Conservation (phyloP, 345 rosid species). For the Schrenkiella parvula region DNA sequence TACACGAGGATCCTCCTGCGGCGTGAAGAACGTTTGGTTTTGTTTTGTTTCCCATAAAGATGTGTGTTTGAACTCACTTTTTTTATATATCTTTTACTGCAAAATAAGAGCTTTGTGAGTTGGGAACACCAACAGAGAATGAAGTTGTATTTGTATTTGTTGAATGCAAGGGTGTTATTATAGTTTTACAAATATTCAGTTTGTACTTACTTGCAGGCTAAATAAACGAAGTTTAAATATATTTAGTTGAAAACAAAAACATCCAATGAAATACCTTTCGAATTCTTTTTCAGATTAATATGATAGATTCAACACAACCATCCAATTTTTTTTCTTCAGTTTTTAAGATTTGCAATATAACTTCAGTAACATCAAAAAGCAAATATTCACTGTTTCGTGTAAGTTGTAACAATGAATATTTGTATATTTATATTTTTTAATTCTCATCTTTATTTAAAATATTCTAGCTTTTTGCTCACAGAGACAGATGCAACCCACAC, state of each 20-base stretch:
- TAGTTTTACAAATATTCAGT: neutral
- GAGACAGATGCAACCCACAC: neutral
- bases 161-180: neutral
- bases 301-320: too few relatives aligned
- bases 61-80: neutral
- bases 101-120: neutral
- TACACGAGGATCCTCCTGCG: constrained; percentile 22
- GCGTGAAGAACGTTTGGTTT: neutral
- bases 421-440: too few relatives aligned
- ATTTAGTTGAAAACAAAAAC: neutral
- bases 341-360: too few relatives aligned
- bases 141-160: neutral
- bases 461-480: too few relatives aligned
- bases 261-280: too few relatives aligned
- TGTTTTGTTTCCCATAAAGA: neutral
- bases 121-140: neutral
- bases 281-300: too few relatives aligned
- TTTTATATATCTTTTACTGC: neutral
- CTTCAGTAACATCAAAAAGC: too few relatives aligned
- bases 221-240: neutral
- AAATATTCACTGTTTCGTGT: too few relatives aligned
- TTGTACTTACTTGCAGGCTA: neutral
- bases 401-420: too few relatives aligned
- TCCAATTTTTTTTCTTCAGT: too few relatives aligned
- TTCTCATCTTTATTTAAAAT: too few relatives aligned